These are phyloP conservation scores for Penicillium canescens DNA, from an alignment of 495 filamentous ascomycete species.

Conservation along the genomic window DNA sequence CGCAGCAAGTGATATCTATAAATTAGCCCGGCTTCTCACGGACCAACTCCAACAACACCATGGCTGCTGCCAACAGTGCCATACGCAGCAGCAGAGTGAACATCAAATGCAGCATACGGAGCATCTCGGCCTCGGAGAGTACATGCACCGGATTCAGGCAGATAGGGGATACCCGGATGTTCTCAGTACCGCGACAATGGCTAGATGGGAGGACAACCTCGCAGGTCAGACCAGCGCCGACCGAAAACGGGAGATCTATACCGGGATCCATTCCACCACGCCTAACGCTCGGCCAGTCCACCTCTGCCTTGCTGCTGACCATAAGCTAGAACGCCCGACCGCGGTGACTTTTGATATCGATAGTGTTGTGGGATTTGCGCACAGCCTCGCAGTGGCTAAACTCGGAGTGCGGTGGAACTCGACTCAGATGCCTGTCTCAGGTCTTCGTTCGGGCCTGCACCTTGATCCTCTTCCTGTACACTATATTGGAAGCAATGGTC, in stretches of 20 bases:
- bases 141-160: neutral
- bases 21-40: neutral
- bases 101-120: neutral
- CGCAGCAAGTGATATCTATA: neutral
- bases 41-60: neutral
- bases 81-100: neutral
- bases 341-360: neutral
- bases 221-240: neutral
- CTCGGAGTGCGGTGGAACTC: constrained; percentile 2
- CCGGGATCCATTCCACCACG: neutral
- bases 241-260: constrained; percentile 2
- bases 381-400: neutral
- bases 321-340: neutral
- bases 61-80: constrained; percentile 1
- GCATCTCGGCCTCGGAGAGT: neutral
- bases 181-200: neutral
- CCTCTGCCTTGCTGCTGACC: neutral
- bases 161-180: neutral
- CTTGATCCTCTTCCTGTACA: neutral
- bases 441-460: constrained; percentile 2
- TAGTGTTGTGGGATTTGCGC: neutral
- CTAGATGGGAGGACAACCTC: neutral
- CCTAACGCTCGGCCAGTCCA: neutral
- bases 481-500: neutral
- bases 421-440: constrained; percentile 4